phyloP scores from a whole-genome alignment of 2,329 filamentous ascomycete genomes.

The Dactylellina sp. region DNA sequence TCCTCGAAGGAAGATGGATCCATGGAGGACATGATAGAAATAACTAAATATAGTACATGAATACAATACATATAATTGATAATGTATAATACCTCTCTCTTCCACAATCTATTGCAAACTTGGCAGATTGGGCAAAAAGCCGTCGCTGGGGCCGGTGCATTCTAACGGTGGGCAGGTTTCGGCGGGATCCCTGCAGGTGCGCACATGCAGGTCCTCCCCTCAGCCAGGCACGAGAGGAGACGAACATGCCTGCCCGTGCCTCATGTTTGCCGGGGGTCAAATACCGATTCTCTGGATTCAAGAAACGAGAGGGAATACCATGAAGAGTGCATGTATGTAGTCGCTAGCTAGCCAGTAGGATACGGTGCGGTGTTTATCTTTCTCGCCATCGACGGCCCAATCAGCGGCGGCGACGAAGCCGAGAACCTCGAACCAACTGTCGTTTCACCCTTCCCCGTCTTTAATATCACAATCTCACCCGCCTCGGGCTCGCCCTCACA shows the following conservation, averaged over 20 bases:
- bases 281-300: neutral
- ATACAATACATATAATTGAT: too few species aligned
- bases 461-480: constrained; percentile 35
- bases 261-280: too few species aligned
- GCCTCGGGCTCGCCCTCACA: constrained; percentile 8
- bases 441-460: constrained; percentile 47
- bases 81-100: too few species aligned
- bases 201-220: too few species aligned
- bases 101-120: too few species aligned
- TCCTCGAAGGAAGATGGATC: too few species aligned
- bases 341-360: too few species aligned
- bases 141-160: neutral
- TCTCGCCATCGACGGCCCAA: constrained; percentile 4
- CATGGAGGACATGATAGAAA: too few species aligned
- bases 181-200: constrained; percentile 44
- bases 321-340: too few species aligned
- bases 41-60: too few species aligned
- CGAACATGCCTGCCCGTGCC: neutral
- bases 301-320: too few species aligned
- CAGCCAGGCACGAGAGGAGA: constrained; percentile 30
- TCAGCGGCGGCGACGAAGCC: constrained; percentile 11
- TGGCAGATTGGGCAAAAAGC: too few species aligned
- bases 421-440: constrained; percentile 35
- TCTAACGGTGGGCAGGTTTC: constrained; percentile 22
- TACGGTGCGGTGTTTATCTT: neutral